A percentile compares a stretch with the other conserved stretches of the same genome.
These are phyloP conservation scores for Hypsizygus marmoreus DNA, from an alignment of 768 basidiomycete genomes.

Conservation along the genomic window DNA sequence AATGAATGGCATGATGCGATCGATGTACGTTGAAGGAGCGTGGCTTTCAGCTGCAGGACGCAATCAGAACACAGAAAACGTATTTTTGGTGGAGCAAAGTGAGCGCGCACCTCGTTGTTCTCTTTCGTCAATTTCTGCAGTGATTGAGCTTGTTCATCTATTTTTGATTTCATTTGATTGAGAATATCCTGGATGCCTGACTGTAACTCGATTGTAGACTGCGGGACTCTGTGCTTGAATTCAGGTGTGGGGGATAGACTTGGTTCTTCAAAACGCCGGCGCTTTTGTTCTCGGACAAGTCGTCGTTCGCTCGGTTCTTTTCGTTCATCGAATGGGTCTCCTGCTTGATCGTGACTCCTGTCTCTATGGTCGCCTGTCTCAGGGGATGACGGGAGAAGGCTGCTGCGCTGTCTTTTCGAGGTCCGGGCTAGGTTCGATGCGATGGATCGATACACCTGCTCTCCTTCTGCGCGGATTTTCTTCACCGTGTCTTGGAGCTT, in stretches of 20 bases:
- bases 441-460: conserved; percentile 4
- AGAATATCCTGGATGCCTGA: conserved; percentile 31
- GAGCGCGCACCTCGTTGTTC: conserved; percentile 46
- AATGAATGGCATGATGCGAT: conserved; percentile 4
- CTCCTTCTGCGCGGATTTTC: conserved; percentile 24
- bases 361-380: neutral
- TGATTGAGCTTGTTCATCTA: conserved; percentile 48
- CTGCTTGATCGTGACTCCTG: neutral
- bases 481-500: conserved; percentile 34
- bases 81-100: neutral
- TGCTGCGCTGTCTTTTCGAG: conserved; percentile 2
- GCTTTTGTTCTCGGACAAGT: conserved; percentile 24
- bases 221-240: conserved; percentile 11
- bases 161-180: conserved; percentile 47
- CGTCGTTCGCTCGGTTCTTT: conserved; percentile 4
- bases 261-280: conserved; percentile 22
- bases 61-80: conserved; percentile 3
- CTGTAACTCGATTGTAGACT: conserved; percentile 15
- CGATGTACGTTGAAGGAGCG: conserved; percentile 15
- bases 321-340: neutral
- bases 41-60: conserved; percentile 27
- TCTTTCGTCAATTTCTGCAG: conserved; percentile 46
- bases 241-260: conserved; percentile 6
- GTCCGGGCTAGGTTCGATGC: conserved; percentile 1
- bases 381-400: conserved; percentile 1